Evolutionary conservation across 139 green algal genomes (phyloP).

Genomic region (Auxenochlorella protothecoides): DNA sequence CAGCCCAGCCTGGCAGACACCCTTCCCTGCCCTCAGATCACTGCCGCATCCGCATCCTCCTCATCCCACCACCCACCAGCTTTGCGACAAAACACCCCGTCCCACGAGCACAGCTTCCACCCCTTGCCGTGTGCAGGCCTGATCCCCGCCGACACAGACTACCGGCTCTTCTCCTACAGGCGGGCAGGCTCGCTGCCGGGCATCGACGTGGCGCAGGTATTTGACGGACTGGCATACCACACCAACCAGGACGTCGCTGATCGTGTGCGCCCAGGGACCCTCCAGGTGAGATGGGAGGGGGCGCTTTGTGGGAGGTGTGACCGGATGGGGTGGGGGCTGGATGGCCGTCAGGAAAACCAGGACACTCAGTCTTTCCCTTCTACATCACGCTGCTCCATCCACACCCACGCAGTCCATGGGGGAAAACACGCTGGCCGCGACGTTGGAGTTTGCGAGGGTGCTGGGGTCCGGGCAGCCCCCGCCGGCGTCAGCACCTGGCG

Average conservation of each 20-base stretch:
- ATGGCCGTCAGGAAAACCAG: background rate
- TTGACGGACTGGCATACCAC: slow-evolving; percentile 56
- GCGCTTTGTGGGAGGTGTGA: slow-evolving; percentile 8
- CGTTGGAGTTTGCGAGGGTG: slow-evolving; percentile 22
- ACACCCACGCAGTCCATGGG: slow-evolving; percentile 38
- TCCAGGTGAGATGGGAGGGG: slow-evolving; percentile 50
- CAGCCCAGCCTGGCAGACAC: too few relatives aligned
- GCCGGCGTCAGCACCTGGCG: background rate
- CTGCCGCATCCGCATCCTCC: too few relatives aligned
- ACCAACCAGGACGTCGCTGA: slow-evolving; percentile 31
- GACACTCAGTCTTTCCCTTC: background rate
- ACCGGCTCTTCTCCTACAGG: slow-evolving; percentile 49
- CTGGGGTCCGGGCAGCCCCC: slow-evolving; percentile 6
- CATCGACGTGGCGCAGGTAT: slow-evolving; percentile 57
- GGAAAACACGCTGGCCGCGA: slow-evolving; percentile 28
- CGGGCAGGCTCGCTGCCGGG: slow-evolving; percentile 43
- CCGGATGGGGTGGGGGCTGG: background rate
- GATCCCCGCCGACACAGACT: slow-evolving; percentile 70
- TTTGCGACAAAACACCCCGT: too few relatives aligned
- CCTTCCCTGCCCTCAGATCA: too few relatives aligned
- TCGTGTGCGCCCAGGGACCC: slow-evolving; percentile 40
- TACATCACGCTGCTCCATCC: too few relatives aligned
- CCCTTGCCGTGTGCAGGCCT: slow-evolving; percentile 20
- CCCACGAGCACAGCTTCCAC: too few relatives aligned
- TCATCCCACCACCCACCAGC: too few relatives aligned